A percentile compares a stretch with the other conserved stretches of the same genome.
These are phyloP conservation scores for Tetragonia tetragonoides DNA, from an alignment of 148 eudicot genomes.

Conservation along the genomic window DNA sequence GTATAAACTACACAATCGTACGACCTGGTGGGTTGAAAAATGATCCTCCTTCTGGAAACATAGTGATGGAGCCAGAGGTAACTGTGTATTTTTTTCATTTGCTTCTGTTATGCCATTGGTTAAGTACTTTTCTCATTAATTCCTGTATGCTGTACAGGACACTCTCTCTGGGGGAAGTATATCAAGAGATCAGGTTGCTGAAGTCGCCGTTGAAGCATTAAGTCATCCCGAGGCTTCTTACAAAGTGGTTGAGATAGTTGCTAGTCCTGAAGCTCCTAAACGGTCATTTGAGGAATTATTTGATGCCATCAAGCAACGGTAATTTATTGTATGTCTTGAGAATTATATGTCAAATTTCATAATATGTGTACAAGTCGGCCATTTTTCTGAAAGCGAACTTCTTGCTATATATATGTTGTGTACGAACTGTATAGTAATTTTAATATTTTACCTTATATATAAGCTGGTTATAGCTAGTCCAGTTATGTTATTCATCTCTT, in stretches of 20 bases:
- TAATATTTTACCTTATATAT: neutral
- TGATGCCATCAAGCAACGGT: constrained; percentile 57
- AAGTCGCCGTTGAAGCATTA: constrained; percentile 90
- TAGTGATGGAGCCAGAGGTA: constrained; percentile 94
- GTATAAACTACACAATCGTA: constrained; percentile 81
- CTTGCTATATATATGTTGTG: neutral
- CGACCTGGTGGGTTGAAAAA: constrained; percentile 94
- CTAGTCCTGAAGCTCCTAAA: constrained; percentile 77
- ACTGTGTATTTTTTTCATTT: neutral
- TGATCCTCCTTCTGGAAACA: constrained; percentile 88
- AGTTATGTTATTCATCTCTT: neutral
- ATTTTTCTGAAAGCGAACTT: neutral
- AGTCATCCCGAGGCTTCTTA: constrained; percentile 61
- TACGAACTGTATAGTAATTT: constrained; percentile 1
- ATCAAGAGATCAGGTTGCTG: constrained; percentile 94
- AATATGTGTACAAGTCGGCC: neutral
- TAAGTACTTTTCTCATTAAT: neutral
- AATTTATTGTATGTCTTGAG: constrained; percentile 17
- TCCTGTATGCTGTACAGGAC: constrained; percentile 43
- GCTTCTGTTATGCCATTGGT: neutral
- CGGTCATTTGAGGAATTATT: constrained; percentile 64
- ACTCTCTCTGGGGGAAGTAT: constrained; percentile 72
- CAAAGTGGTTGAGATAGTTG: constrained; percentile 93
- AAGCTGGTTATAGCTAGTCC: neutral
- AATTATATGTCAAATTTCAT: neutral